Percentiles rank a stretch among this genome's conserved stretches.
Evolutionary conservation across 1,284 basidiomycete species (phyloP).

Genomic region (Ceratobasidium sp.): DNA sequence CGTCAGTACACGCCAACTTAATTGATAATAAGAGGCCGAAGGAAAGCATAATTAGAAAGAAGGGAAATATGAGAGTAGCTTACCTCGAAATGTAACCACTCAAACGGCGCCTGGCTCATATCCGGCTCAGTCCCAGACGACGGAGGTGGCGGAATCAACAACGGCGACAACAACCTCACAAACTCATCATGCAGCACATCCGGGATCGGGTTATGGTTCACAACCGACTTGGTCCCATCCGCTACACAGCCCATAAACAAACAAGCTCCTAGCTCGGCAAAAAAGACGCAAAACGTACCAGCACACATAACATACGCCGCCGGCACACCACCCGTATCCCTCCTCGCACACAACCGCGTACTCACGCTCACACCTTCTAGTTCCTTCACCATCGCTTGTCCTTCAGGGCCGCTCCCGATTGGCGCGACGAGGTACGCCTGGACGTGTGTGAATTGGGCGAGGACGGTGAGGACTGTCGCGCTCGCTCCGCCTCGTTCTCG

Average conservation of each 20-base stretch:
- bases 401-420: constrained; percentile 75
- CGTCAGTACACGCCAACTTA: neutral
- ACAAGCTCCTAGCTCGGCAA: neutral
- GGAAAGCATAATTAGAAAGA: constrained; percentile 69
- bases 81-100: constrained; percentile 85
- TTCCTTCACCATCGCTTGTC: constrained; percentile 67
- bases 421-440: constrained; percentile 78
- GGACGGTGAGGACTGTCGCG: constrained; percentile 71
- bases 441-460: constrained; percentile 72
- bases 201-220: constrained; percentile 85
- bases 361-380: constrained; percentile 73
- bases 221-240: constrained; percentile 66
- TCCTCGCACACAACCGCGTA: constrained; percentile 76
- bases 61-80: constrained; percentile 56
- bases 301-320: constrained; percentile 75
- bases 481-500: constrained; percentile 75
- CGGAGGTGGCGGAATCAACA: constrained; percentile 57
- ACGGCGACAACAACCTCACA: constrained; percentile 74
- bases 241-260: constrained; percentile 55
- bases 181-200: constrained; percentile 87
- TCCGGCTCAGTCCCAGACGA: constrained; percentile 22
- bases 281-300: constrained; percentile 4
- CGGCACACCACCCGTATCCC: constrained; percentile 74
- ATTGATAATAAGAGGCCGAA: too few species aligned
- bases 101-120: constrained; percentile 64